Evolutionary conservation across 2,329 filamentous ascomycete genomes (phyloP).

Genomic region (Sporothrix euskadiensis): DNA sequence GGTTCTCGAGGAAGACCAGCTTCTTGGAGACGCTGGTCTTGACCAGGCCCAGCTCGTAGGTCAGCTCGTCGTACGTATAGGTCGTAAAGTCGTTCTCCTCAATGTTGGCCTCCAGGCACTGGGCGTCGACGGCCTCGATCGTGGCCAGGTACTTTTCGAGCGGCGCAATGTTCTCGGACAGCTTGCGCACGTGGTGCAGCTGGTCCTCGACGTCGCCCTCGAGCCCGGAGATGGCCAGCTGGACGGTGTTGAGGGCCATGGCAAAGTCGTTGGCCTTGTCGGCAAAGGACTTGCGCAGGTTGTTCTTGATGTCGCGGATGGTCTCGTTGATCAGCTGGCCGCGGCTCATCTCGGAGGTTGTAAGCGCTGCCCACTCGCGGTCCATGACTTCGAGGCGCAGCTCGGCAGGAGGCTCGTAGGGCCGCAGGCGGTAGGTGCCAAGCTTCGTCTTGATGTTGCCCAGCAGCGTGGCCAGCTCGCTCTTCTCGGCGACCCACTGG

Average conservation of each 20-base stretch:
- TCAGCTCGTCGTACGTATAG: slow-evolving; percentile 94
- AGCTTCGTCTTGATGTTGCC: slow-evolving; percentile 99
- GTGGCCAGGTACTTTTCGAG: slow-evolving; percentile 89
- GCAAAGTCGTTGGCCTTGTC: slow-evolving; percentile 99
- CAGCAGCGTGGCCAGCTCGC: slow-evolving; percentile 84
- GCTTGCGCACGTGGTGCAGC: slow-evolving; percentile 77
- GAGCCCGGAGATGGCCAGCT: slow-evolving; percentile 91
- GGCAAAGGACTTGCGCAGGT: slow-evolving; percentile 85
- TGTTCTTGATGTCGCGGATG: slow-evolving; percentile 98
- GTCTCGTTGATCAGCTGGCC: slow-evolving; percentile 97
- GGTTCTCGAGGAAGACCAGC: slow-evolving; percentile 93
- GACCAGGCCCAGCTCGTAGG: slow-evolving; percentile 89
- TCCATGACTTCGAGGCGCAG: slow-evolving; percentile 82
- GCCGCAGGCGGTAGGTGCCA: slow-evolving; percentile 85
- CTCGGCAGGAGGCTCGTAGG: slow-evolving; percentile 86
- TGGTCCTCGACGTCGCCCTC: slow-evolving; percentile 98
- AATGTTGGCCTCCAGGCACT: slow-evolving; percentile 95
- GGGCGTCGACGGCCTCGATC: slow-evolving; percentile 80
- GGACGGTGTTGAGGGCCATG: slow-evolving; percentile 89
- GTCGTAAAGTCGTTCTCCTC: slow-evolving; percentile 99
- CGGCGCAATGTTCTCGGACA: slow-evolving; percentile 82
- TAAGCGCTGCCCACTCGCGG: slow-evolving; percentile 74
- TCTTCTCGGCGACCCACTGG: slow-evolving; percentile 97
- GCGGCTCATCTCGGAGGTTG: slow-evolving; percentile 80
- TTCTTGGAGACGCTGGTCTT: slow-evolving; percentile 94